Percentiles rank a stretch among this genome's conserved stretches.
phyloP scores from a whole-genome alignment of 176 grass and related monocot genomes.

The Pharus latifolius region DNA sequence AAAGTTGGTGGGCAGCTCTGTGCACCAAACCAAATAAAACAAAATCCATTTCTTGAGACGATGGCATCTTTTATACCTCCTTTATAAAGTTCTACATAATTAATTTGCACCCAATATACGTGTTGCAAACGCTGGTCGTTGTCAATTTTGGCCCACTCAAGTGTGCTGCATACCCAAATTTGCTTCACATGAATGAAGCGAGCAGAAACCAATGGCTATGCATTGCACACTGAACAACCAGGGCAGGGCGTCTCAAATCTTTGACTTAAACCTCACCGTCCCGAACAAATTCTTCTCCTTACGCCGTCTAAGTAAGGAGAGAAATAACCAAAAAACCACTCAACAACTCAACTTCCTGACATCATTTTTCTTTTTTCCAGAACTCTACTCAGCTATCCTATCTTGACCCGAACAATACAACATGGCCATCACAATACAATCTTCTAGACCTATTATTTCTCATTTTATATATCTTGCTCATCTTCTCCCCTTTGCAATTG shows the following conservation, averaged over 20 bases:
- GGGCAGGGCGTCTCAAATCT: not conserved
- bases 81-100: too few relatives aligned
- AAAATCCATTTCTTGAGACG: not conserved
- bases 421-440: not conserved
- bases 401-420: slow-evolving; percentile 11
- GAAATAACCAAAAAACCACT: not conserved
- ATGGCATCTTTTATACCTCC: too few relatives aligned
- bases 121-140: not conserved
- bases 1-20: not conserved
- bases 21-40: not conserved
- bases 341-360: not conserved
- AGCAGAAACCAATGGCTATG: not conserved
- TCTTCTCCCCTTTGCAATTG: not conserved
- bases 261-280: not conserved
- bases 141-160: not conserved
- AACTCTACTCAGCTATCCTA: slow-evolving; percentile 4
- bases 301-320: not conserved
- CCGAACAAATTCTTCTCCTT: not conserved
- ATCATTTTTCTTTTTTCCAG: not conserved
- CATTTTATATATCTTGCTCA: not conserved
- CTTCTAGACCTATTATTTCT: too few relatives aligned
- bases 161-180: not conserved
- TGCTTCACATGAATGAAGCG: not conserved
- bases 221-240: not conserved
- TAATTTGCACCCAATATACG: too few relatives aligned